Evolutionary conservation across 208 protist genomes (phyloP).

Genomic region (Crithidia mellificae): DNA sequence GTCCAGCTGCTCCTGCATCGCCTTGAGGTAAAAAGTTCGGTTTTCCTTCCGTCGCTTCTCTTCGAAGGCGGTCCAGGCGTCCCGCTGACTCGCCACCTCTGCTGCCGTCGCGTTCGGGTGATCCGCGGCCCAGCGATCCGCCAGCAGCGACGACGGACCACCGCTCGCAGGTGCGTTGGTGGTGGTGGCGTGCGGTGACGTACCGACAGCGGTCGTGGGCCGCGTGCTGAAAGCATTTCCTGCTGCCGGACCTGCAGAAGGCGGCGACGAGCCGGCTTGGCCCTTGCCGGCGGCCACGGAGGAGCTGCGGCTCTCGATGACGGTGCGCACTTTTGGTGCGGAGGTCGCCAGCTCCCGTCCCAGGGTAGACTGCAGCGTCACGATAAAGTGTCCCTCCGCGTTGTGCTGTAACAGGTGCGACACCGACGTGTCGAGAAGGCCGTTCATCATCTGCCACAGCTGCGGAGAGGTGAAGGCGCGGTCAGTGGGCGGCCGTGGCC

Average conservation of each 20-base stretch:
- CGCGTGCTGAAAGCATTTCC: too few relatives aligned
- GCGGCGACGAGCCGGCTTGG: background rate
- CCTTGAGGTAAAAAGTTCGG: conserved; percentile 20
- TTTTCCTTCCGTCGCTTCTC: conserved; percentile 26
- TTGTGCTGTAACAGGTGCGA: conserved; percentile 47
- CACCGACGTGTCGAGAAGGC: conserved; percentile 40
- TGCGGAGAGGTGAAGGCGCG: conserved; percentile 14
- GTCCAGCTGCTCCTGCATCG: conserved; percentile 42
- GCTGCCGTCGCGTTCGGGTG: conserved; percentile 28
- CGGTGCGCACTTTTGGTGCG: conserved; percentile 20
- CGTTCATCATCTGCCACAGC: conserved; percentile 50
- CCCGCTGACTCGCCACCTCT: conserved; percentile 33
- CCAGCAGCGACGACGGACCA: background rate
- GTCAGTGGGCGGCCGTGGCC: conserved; percentile 1
- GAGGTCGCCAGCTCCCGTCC: conserved; percentile 8
- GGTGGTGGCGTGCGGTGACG: too few relatives aligned
- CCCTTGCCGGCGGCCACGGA: background rate
- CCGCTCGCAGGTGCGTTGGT: too few relatives aligned
- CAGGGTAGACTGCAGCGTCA: conserved; percentile 34
- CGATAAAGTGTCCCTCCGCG: conserved; percentile 46
- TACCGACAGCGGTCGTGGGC: too few relatives aligned
- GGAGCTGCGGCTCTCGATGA: conserved; percentile 22
- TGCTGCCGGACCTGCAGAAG: too few relatives aligned
- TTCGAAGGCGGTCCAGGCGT: conserved; percentile 37
- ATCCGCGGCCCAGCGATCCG: conserved; percentile 47